Base-by-base conservation (phyloP, 129 eudicot species). In the Chrysanthemum makinoi region DNA sequence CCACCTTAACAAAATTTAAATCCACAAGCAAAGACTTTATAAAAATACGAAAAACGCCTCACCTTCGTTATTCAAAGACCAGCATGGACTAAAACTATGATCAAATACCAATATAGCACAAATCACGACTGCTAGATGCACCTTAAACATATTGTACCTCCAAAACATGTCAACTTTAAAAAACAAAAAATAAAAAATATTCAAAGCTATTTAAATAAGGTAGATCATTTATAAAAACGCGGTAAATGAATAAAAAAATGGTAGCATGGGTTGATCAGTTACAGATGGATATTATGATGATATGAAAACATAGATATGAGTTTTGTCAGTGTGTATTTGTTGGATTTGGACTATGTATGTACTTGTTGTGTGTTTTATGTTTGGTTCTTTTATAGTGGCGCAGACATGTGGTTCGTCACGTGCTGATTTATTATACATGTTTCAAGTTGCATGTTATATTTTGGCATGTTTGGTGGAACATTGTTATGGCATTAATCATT, bases 61-160 rank as follows among this genome's bases (percentile, higher is more conserved):
- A 74, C 92, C 88, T 87, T 87, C 86, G n/a, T 22, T 60, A 59
- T 83, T 83, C 43, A 87, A 84, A 30, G 79, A 83, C 69, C 70
- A 86, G 60, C 88, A 73, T 15, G 73, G 44, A 51, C 72, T 65
- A 44, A 39, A 75, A 22, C 49, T 62, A 11, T 70, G 77, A 56
- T 66, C 70, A 59, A 81, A 58, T 4, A 81, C 14, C 19, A 79
- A 76, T 12, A 51, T 15, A 48, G 17, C 65, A 24, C 66, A 50
- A 61, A 85, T 18, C 58, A 81, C 6, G 62, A 72, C n/a, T 1
- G 77, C 72, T 48, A 75, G 13, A 10, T 53, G 79, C 64, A 81
- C 68, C 72, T 74, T 70, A 62, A 74, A 74, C 82, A 65, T 71
- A 60, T 61, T 24, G 62, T 16, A 55, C 30, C 81, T 62, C 83